phyloP scores from a whole-genome alignment of 2,329 filamentous ascomycete genomes.

The Aspergillus felis region DNA sequence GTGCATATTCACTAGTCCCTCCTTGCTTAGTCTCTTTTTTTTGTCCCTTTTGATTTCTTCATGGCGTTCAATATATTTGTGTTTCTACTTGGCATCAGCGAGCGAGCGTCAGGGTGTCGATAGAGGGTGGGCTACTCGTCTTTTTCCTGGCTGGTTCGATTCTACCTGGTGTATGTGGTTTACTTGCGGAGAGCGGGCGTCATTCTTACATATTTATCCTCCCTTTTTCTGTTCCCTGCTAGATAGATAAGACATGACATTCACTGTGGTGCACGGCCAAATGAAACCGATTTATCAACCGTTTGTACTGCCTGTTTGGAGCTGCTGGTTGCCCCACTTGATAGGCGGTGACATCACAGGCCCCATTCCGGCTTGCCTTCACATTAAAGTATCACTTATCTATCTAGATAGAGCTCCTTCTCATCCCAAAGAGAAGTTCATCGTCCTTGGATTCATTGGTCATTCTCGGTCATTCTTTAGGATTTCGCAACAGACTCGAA shows the following conservation, averaged over 20 bases:
- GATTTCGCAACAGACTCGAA: slow-evolving; percentile 1
- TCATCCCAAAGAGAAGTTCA: neutral
- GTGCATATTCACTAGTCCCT: neutral
- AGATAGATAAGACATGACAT: neutral
- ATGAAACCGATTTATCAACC: neutral
- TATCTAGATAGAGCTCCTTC: neutral
- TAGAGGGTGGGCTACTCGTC: slow-evolving; percentile 18
- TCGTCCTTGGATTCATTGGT: neutral
- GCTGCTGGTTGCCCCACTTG: slow-evolving; percentile 23
- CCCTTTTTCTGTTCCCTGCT: neutral
- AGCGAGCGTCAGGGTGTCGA: slow-evolving; percentile 30
- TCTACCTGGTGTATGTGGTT: slow-evolving; percentile 2
- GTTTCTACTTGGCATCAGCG: slow-evolving; percentile 27
- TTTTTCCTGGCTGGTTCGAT: slow-evolving; percentile 8
- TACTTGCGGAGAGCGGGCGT: slow-evolving; percentile 5
- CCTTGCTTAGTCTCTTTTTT: slow-evolving; percentile 1
- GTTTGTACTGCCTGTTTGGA: slow-evolving; percentile 5
- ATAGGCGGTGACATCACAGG: slow-evolving; percentile 33
- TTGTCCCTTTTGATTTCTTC: slow-evolving; percentile 9
- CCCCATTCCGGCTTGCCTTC: slow-evolving; percentile 5
- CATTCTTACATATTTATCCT: slow-evolving; percentile 1
- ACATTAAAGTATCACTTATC: slow-evolving; percentile 1
- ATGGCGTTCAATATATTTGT: neutral
- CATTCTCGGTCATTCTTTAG: neutral
- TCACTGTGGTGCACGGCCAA: neutral